Evolutionary conservation across 139 green algal species (phyloP).

Genomic region (Limnomonas spitsbergensis): DNA sequence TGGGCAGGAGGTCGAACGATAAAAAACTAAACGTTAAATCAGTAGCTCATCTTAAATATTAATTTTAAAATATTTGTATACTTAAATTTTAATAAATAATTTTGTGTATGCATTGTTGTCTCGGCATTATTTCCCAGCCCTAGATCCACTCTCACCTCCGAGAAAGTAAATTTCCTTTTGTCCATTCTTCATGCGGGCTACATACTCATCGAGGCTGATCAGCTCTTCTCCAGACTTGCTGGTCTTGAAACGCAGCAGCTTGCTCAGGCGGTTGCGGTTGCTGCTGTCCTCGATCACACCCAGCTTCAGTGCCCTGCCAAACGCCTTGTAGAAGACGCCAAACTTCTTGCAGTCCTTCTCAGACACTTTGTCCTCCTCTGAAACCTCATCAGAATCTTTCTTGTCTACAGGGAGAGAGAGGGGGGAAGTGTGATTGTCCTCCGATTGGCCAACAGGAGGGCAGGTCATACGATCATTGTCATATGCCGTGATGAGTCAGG

Average conservation of each 20-base stretch:
- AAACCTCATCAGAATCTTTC: neutral
- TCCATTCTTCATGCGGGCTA: conserved; percentile 84
- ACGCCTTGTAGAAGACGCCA: conserved; percentile 87
- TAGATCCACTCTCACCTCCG: conserved; percentile 34
- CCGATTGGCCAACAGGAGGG: neutral
- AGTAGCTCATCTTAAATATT: no score
- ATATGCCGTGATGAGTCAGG: no score
- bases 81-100: neutral
- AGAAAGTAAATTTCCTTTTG: conserved; percentile 98
- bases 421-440: no score
- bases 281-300: conserved; percentile 92
- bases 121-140: neutral
- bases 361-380: conserved; percentile 16
- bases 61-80: no score
- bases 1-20: no score
- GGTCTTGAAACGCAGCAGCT: conserved; percentile 81
- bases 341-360: conserved; percentile 61
- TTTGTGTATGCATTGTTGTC: neutral
- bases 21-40: no score
- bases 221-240: conserved; percentile 71
- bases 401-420: no score
- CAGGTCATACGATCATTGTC: no score
- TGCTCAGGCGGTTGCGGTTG: conserved; percentile 36
- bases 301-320: conserved; percentile 91
- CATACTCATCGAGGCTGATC: conserved; percentile 84